phyloP scores from a whole-genome alignment of 495 filamentous ascomycete genomes.

The Glarea lozoyensis region DNA sequence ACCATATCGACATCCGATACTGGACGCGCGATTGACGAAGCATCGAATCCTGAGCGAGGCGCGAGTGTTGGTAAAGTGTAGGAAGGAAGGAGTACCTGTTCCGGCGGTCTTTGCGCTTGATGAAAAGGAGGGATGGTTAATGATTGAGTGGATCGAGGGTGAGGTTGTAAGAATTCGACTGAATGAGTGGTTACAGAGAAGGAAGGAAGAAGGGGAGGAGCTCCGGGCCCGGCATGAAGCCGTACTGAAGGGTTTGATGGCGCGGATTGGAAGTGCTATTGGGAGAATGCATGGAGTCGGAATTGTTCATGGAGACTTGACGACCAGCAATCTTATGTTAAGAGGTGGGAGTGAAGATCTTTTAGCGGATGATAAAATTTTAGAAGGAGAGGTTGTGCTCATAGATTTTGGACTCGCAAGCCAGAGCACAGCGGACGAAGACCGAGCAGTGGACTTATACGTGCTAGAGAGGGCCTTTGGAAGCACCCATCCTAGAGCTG shows the following conservation, averaged over 20 bases:
- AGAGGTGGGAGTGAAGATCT: slow-evolving; percentile 22
- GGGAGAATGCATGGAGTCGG: slow-evolving; percentile 75
- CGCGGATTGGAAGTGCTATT: slow-evolving; percentile 61
- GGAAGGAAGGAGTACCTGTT: slow-evolving; percentile 66
- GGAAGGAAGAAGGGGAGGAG: slow-evolving; percentile 6
- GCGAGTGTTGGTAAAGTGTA: slow-evolving; percentile 65
- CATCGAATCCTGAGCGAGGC: slow-evolving; percentile 83
- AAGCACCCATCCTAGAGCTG: slow-evolving; percentile 85
- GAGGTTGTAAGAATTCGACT: slow-evolving; percentile 55
- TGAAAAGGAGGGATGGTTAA: slow-evolving; percentile 75
- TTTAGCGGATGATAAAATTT: slow-evolving; percentile 19
- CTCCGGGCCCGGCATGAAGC: slow-evolving; percentile 23
- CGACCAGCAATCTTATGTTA: slow-evolving; percentile 95
- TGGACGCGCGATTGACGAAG: slow-evolving; percentile 80
- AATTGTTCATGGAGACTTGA: slow-evolving; percentile 90
- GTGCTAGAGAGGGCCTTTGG: slow-evolving; percentile 94
- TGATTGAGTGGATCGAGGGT: slow-evolving; percentile 89
- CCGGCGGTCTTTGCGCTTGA: slow-evolving; percentile 71
- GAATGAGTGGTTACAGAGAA: slow-evolving; percentile 48
- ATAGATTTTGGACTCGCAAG: slow-evolving; percentile 94
- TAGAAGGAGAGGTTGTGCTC: slow-evolving; percentile 69
- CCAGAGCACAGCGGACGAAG: slow-evolving; percentile 79
- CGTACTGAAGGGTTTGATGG: slow-evolving; percentile 49
- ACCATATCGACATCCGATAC: slow-evolving; percentile 82
- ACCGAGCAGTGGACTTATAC: slow-evolving; percentile 93